Percentiles rank a stretch among this genome's conserved stretches.
Evolutionary conservation across 495 filamentous ascomycete genomes (phyloP).

Genomic region (Pyronema domesticum): DNA sequence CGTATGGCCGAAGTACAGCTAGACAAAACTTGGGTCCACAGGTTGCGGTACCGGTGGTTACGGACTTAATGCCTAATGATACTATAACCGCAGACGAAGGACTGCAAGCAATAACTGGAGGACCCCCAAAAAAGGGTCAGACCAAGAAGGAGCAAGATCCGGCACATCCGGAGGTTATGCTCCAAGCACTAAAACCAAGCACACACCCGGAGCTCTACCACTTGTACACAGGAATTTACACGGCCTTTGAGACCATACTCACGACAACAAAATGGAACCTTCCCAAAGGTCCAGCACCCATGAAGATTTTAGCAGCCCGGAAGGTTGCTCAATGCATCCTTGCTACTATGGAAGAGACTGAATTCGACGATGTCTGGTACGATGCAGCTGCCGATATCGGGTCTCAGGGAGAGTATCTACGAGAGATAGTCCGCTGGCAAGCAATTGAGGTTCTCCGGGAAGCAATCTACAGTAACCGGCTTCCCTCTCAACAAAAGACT

Average conservation of each 20-base stretch:
- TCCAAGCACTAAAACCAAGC: constrained; percentile 9
- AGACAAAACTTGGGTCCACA: not conserved
- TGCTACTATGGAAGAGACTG: constrained; percentile 9
- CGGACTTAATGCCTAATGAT: too few species aligned
- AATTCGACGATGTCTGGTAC: constrained; percentile 21
- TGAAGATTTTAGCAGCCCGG: constrained; percentile 13
- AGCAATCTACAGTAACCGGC: constrained; percentile 3
- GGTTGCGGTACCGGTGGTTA: not conserved
- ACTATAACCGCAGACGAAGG: not conserved
- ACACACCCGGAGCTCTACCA: constrained; percentile 12
- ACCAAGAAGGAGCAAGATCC: not conserved
- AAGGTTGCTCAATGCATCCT: constrained; percentile 21
- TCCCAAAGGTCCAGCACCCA: not conserved
- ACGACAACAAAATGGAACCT: not conserved
- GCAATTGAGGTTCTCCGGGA: constrained; percentile 18
- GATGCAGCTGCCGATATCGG: constrained; percentile 16
- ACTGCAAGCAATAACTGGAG: not conserved
- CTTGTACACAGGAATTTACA: constrained; percentile 15
- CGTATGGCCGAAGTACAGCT: too few species aligned
- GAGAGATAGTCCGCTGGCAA: constrained; percentile 22
- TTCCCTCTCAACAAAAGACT: constrained; percentile 3
- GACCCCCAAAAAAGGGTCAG: not conserved
- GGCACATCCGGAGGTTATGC: not conserved
- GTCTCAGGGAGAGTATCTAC: constrained; percentile 16
- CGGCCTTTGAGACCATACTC: constrained; percentile 14